These are phyloP conservation scores for Auricularia sp. DNA, from an alignment of 768 basidiomycete species.

Conservation along the genomic window DNA sequence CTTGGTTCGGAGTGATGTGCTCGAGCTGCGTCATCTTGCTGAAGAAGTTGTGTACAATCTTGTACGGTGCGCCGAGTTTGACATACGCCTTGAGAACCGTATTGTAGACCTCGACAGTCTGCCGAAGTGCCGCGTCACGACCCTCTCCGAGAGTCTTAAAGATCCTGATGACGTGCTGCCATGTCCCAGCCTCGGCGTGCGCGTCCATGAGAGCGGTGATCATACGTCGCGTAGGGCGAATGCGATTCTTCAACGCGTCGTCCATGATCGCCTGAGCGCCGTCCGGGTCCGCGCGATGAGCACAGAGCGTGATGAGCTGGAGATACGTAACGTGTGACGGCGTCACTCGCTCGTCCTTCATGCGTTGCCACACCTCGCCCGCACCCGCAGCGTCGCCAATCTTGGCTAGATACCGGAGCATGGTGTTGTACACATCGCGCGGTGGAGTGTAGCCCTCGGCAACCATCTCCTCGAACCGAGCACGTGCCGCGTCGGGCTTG, in stretches of 20 bases:
- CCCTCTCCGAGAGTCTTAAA: conserved; percentile 51
- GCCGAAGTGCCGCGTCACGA: conserved; percentile 25
- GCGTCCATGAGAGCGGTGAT: conserved; percentile 69
- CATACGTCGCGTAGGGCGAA: conserved; percentile 57
- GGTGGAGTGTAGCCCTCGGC: conserved; percentile 44
- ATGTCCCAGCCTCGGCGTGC: conserved; percentile 70
- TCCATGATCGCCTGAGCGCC: conserved; percentile 60
- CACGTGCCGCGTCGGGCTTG: conserved; percentile 31
- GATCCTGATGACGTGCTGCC: conserved; percentile 60
- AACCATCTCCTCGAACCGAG: conserved; percentile 46
- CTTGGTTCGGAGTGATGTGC: conserved; percentile 42
- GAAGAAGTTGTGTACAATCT: conserved; percentile 52
- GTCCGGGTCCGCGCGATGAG: conserved; percentile 47
- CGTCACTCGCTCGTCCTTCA: conserved; percentile 40
- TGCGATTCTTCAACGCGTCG: conserved; percentile 49
- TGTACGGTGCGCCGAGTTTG: conserved; percentile 67
- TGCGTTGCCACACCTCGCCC: conserved; percentile 42
- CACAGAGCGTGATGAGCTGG: conserved; percentile 55
- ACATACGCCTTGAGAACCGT: conserved; percentile 78
- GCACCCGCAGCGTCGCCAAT: conserved; percentile 47
- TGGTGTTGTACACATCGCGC: conserved; percentile 44
- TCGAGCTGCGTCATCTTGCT: conserved; percentile 32
- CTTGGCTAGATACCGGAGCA: conserved; percentile 48
- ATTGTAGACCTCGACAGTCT: conserved; percentile 60
- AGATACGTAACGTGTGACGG: conserved; percentile 53